Evolutionary conservation across 2,329 filamentous ascomycete genomes (phyloP).

Genomic region (Albophoma yamanashiensis): DNA sequence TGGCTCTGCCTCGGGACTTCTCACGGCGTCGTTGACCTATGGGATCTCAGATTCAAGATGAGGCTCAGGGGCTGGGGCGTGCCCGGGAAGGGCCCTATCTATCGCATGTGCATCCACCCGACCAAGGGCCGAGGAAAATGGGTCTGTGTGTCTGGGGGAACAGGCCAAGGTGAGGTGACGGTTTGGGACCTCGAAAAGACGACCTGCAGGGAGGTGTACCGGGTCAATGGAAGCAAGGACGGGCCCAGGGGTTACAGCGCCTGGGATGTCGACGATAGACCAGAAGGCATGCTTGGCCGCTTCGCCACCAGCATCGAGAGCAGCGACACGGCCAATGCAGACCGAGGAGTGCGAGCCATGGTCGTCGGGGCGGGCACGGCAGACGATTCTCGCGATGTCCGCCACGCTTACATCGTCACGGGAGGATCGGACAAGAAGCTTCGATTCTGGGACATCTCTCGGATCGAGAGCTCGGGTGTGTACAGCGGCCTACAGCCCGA

Average conservation of each 20-base stretch:
- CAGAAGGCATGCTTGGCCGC: slow-evolving; percentile 75
- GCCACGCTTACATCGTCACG: slow-evolving; percentile 75
- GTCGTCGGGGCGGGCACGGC: slow-evolving; percentile 61
- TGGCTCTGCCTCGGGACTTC: slow-evolving; percentile 90
- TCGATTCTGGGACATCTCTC: slow-evolving; percentile 83
- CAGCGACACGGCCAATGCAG: slow-evolving; percentile 39
- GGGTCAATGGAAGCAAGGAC: slow-evolving; percentile 53
- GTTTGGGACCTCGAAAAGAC: slow-evolving; percentile 94
- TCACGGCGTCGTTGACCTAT: slow-evolving; percentile 85
- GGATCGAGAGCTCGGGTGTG: slow-evolving; percentile 66
- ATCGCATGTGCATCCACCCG: slow-evolving; percentile 70
- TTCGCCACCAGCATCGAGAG: slow-evolving; percentile 69
- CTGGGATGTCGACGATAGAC: slow-evolving; percentile 80
- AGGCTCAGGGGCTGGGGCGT: slow-evolving; percentile 83
- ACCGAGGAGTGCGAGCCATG: slow-evolving; percentile 66
- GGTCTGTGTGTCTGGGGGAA: slow-evolving; percentile 83
- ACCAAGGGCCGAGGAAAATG: slow-evolving; percentile 68
- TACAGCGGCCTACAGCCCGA: slow-evolving; percentile 68
- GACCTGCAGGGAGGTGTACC: slow-evolving; percentile 80
- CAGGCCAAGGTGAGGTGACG: slow-evolving; percentile 77
- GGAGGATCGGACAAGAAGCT: slow-evolving; percentile 85
- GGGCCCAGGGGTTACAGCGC: slow-evolving; percentile 61
- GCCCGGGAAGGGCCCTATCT: slow-evolving; percentile 68
- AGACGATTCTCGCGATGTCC: slow-evolving; percentile 58
- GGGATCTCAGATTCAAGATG: slow-evolving; percentile 93